Conservation (phyloP, 129 eudicot genomes). For the Escallonia rubra region DNA sequence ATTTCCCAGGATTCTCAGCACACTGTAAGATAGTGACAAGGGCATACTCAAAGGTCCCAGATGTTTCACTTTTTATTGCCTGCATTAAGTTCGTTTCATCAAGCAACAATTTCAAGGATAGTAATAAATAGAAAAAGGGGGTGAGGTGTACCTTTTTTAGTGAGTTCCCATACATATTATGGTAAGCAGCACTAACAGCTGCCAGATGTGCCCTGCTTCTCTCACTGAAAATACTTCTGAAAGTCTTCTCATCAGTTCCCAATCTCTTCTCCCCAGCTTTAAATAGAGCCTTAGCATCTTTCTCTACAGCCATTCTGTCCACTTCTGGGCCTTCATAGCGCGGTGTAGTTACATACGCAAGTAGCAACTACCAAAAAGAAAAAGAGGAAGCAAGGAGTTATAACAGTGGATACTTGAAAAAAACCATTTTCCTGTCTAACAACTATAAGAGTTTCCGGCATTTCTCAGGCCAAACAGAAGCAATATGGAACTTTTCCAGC, state of each 20-base stretch:
- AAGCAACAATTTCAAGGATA: not conserved
- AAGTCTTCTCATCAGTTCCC: constrained; percentile 85
- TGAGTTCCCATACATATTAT: constrained; percentile 47
- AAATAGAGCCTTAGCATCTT: constrained; percentile 77
- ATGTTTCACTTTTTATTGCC: constrained; percentile 85
- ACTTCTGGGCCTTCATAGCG: constrained; percentile 85
- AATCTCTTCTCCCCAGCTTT: constrained; percentile 92
- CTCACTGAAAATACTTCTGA: constrained; percentile 59
- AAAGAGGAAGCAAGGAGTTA: not conserved
- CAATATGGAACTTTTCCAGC: too few relatives aligned
- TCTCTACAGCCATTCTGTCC: constrained; percentile 61
- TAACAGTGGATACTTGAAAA: too few relatives aligned
- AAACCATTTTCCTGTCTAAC: too few relatives aligned
- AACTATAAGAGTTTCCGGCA: too few relatives aligned
- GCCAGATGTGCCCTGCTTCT: constrained; percentile 84
- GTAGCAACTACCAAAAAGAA: constrained; percentile 52
- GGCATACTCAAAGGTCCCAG: constrained; percentile 65
- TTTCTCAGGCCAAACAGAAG: too few relatives aligned
- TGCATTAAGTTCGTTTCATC: constrained; percentile 17
- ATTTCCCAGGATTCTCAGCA: constrained; percentile 78
- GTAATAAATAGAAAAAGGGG: not conserved
- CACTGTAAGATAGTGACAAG: constrained; percentile 63
- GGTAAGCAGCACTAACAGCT: constrained; percentile 60
- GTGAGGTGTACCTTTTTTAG: constrained; percentile 50
- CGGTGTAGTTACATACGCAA: constrained; percentile 53